Evolutionary conservation across 1,139 yeast species (phyloP).

Genomic region (Nadsonia commutata): DNA sequence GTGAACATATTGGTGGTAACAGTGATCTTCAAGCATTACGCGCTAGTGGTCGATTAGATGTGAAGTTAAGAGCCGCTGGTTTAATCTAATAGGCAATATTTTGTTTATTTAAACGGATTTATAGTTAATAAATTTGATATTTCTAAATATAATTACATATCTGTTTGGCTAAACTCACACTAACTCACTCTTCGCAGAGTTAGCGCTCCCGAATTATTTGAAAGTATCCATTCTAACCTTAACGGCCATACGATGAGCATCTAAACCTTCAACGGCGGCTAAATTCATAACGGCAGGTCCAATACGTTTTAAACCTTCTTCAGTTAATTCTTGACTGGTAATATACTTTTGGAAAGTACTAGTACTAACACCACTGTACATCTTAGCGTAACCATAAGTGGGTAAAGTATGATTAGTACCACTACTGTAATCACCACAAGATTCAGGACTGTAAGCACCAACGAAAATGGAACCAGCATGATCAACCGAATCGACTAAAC

Average conservation of each 20-base stretch:
- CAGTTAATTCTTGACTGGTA: slow-evolving; percentile 80
- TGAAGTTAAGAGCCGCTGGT: slow-evolving; percentile 16
- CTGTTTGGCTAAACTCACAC: neutral
- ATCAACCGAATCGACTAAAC: slow-evolving; percentile 57
- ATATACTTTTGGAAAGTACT: slow-evolving; percentile 90
- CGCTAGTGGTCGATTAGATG: slow-evolving; percentile 26
- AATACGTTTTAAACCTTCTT: slow-evolving; percentile 69
- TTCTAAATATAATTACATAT: neutral
- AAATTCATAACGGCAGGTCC: slow-evolving; percentile 93
- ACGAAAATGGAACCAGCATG: slow-evolving; percentile 96
- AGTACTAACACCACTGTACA: slow-evolving; percentile 94
- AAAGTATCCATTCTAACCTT: slow-evolving; percentile 63
- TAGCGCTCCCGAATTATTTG: neutral
- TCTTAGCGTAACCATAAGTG: slow-evolving; percentile 94
- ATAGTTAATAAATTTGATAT: neutral
- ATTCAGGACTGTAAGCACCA: slow-evolving; percentile 91
- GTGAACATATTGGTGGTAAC: slow-evolving; percentile 91
- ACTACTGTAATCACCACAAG: slow-evolving; percentile 95
- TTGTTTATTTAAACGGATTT: neutral
- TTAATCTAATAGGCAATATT: neutral
- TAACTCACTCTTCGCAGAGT: neutral
- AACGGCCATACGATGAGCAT: slow-evolving; percentile 93
- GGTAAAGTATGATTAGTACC: slow-evolving; percentile 98
- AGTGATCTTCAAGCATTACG: slow-evolving; percentile 61
- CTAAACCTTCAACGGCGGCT: slow-evolving; percentile 94